phyloP scores from a whole-genome alignment of 345 rosid species.

The Lenwebbia sp. region DNA sequence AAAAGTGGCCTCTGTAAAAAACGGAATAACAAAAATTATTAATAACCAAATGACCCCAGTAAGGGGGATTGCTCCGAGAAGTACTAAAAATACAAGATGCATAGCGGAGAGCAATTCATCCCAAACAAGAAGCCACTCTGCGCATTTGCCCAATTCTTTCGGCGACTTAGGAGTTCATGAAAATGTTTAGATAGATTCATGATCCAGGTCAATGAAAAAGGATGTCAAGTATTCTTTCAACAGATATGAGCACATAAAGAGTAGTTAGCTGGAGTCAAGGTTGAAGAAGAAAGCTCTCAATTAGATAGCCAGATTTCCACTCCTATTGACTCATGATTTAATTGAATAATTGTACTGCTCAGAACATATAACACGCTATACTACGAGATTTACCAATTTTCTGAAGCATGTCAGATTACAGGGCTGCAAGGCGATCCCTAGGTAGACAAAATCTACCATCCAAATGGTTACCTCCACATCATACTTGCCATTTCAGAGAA shows the following conservation, averaged over 20 bases:
- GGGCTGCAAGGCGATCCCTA: neutral
- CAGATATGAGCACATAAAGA: neutral
- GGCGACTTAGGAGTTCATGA: neutral
- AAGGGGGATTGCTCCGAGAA: neutral
- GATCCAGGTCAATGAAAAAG: neutral
- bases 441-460: neutral
- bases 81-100: neutral
- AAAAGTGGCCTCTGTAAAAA: conserved; percentile 84
- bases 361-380: neutral
- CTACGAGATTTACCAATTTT: neutral
- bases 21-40: neutral
- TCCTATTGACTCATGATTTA: neutral
- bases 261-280: neutral
- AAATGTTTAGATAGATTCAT: neutral
- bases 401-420: neutral
- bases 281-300: neutral
- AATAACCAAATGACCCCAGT: neutral
- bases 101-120: neutral
- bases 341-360: neutral
- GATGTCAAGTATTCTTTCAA: neutral
- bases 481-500: neutral
- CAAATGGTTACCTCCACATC: neutral
- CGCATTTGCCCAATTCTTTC: neutral
- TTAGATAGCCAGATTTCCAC: neutral
- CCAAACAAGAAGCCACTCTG: neutral